A percentile compares a stretch with the other conserved stretches of the same genome.
These are phyloP conservation scores for Talaromyces wortmannii DNA, from an alignment of 495 filamentous ascomycete genomes.

Conservation along the genomic window DNA sequence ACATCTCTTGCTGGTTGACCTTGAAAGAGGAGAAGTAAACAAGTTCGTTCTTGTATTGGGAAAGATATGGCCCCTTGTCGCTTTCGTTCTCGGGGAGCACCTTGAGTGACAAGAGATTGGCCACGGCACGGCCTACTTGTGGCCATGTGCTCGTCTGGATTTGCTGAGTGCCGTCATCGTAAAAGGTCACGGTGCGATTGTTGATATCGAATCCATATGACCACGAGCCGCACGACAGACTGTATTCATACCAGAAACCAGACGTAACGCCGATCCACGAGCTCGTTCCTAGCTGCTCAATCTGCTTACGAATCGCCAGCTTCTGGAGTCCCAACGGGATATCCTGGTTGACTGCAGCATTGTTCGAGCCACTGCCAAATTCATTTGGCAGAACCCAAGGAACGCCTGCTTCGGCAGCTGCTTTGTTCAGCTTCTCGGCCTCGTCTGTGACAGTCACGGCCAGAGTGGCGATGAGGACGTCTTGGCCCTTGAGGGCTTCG, in stretches of 20 bases:
- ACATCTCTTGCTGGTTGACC: constrained; percentile 46
- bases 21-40: constrained; percentile 39
- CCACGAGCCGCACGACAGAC: constrained; percentile 23
- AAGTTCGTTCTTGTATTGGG: constrained; percentile 29
- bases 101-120: constrained; percentile 32
- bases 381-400: constrained; percentile 59
- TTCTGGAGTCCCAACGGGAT: constrained; percentile 12
- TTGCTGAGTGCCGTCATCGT: constrained; percentile 38
- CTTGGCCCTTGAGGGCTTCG: constrained; percentile 40
- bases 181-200: constrained; percentile 30
- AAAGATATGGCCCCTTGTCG: constrained; percentile 18
- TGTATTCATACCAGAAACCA: constrained; percentile 51
- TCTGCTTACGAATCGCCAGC: constrained; percentile 12
- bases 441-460: constrained; percentile 25
- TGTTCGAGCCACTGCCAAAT: constrained; percentile 33
- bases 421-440: constrained; percentile 45
- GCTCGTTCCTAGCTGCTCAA: constrained; percentile 36
- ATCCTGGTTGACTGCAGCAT: constrained; percentile 29
- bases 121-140: constrained; percentile 38
- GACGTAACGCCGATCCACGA: constrained; percentile 42
- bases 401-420: constrained; percentile 56
- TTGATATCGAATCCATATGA: constrained; percentile 42
- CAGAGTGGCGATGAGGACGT: constrained; percentile 57
- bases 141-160: constrained; percentile 34
- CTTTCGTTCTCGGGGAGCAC: constrained; percentile 40